These are phyloP conservation scores for Ophiocordyceps camponoti-floridani DNA, from an alignment of 2,329 filamentous ascomycete species.

Conservation along the genomic window DNA sequence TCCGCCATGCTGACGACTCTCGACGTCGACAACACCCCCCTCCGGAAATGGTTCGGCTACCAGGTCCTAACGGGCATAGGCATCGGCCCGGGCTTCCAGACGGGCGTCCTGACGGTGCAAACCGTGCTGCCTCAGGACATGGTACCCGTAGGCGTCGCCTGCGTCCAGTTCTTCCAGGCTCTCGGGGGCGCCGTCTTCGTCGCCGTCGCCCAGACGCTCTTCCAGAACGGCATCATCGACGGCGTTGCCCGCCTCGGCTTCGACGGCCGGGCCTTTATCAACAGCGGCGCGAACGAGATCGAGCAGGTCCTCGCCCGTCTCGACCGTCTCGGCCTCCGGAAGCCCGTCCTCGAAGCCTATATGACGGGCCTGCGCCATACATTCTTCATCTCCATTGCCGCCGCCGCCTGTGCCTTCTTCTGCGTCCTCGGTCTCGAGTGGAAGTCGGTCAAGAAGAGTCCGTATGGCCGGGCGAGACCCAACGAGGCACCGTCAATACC, in stretches of 20 bases:
- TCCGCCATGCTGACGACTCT: slow-evolving; percentile 38
- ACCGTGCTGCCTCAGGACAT: slow-evolving; percentile 29
- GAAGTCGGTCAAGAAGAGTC: slow-evolving; percentile 33
- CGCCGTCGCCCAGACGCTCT: slow-evolving; percentile 47
- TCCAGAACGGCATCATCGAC: slow-evolving; percentile 43
- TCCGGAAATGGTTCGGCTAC: slow-evolving; percentile 37
- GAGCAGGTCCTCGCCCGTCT: slow-evolving; percentile 22
- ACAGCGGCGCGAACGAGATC: slow-evolving; percentile 33
- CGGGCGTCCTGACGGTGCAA: slow-evolving; percentile 31
- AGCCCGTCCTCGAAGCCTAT: slow-evolving; percentile 27
- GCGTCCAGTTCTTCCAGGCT: slow-evolving; percentile 42
- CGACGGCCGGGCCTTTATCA: slow-evolving; percentile 28
- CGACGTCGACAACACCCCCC: slow-evolving; percentile 23
- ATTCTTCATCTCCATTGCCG: slow-evolving; percentile 32
- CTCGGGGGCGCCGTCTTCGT: slow-evolving; percentile 49
- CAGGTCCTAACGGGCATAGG: slow-evolving; percentile 39
- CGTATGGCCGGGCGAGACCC: slow-evolving; percentile 7
- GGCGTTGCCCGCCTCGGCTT: slow-evolving; percentile 31
- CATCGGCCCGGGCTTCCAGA: slow-evolving; percentile 28
- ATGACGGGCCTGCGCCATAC: slow-evolving; percentile 29
- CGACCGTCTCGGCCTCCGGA: slow-evolving; percentile 20
- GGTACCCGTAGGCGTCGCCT: slow-evolving; percentile 31
- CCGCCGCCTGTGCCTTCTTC: slow-evolving; percentile 26
- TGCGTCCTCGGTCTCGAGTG: slow-evolving; percentile 25
- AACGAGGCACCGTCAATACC: slow-evolving; percentile 10